These are phyloP conservation scores for Mycena indigotica DNA, from an alignment of 768 basidiomycete genomes.

Conservation along the genomic window DNA sequence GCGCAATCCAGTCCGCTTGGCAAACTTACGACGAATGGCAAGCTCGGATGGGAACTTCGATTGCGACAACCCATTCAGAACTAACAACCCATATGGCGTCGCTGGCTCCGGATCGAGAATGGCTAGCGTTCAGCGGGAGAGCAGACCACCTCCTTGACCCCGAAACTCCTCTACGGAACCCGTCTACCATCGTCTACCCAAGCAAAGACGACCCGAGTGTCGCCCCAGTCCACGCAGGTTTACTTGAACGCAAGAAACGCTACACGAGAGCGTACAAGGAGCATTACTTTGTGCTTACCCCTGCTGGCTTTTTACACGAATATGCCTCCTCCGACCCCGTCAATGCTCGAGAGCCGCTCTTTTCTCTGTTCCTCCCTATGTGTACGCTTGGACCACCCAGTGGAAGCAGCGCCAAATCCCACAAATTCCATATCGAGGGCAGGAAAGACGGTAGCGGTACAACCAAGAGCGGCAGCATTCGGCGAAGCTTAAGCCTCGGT, in stretches of 20 bases:
- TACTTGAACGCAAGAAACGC: constrained; percentile 93
- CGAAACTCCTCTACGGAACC: constrained; percentile 89
- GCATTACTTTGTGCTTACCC: constrained; percentile 88
- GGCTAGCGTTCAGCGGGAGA: constrained; percentile 93
- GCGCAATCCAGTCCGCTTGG: constrained; percentile 95
- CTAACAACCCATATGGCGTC: constrained; percentile 77
- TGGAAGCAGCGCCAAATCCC: constrained; percentile 60
- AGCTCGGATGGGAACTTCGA: constrained; percentile 70
- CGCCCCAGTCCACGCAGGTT: constrained; percentile 82
- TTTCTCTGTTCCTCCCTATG: constrained; percentile 88
- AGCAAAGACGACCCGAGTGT: constrained; percentile 89
- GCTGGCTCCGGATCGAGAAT: constrained; percentile 86
- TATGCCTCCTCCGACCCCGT: constrained; percentile 78
- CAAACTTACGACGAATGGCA: constrained; percentile 95
- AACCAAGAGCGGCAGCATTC: constrained; percentile 57
- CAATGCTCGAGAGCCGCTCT: constrained; percentile 62
- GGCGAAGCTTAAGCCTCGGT: constrained; percentile 35
- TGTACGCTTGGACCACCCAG: constrained; percentile 96
- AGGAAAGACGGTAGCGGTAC: constrained; percentile 79
- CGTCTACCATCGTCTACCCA: constrained; percentile 78
- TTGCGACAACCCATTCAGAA: constrained; percentile 73
- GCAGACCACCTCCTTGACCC: constrained; percentile 96
- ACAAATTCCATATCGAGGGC: constrained; percentile 98
- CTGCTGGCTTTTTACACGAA: constrained; percentile 96
- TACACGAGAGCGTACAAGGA: constrained; percentile 88